phyloP scores from a whole-genome alignment of 768 basidiomycete genomes.

The Lentinula edodes region DNA sequence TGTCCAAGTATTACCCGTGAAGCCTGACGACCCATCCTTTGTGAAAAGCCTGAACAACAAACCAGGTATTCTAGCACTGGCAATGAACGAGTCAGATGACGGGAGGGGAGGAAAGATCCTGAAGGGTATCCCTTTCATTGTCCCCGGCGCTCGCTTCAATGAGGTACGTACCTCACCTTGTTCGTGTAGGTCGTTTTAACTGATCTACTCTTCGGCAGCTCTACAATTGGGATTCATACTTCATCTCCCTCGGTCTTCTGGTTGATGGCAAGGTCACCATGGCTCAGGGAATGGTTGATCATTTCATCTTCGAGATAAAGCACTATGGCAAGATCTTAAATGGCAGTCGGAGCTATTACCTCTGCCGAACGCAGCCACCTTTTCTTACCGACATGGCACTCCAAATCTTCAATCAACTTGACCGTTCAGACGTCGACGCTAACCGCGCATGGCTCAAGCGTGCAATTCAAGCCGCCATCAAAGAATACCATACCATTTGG shows the following conservation, averaged over 20 bases:
- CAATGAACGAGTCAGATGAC: conserved; percentile 90
- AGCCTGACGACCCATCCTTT: conserved; percentile 81
- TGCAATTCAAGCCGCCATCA: conserved; percentile 95
- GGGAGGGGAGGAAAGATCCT: conserved; percentile 72
- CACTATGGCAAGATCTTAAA: conserved; percentile 97
- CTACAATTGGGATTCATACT: conserved; percentile 96
- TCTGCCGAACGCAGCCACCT: conserved; percentile 93
- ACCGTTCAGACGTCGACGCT: conserved; percentile 70
- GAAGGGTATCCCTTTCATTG: conserved; percentile 94
- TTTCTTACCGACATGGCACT: conserved; percentile 99
- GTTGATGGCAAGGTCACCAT: conserved; percentile 92
- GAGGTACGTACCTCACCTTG: conserved; percentile 48
- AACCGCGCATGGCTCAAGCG: conserved; percentile 92
- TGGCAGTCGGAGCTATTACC: conserved; percentile 92
- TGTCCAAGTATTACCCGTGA: conserved; percentile 83
- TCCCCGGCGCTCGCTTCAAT: conserved; percentile 92
- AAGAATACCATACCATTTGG: conserved; percentile 99
- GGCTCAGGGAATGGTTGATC: conserved; percentile 98
- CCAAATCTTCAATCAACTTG: conserved; percentile 95
- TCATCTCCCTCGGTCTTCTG: conserved; percentile 88
- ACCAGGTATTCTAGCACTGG: conserved; percentile 90
- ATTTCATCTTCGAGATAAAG: conserved; percentile 98
- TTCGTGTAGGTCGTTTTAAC: conserved; percentile 5
- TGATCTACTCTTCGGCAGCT: conserved; percentile 40
- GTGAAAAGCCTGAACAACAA: conserved; percentile 93